Evolutionary conservation across 192 early-diverging fungal species (phyloP).

Genomic region (Rhizophagus sp.): DNA sequence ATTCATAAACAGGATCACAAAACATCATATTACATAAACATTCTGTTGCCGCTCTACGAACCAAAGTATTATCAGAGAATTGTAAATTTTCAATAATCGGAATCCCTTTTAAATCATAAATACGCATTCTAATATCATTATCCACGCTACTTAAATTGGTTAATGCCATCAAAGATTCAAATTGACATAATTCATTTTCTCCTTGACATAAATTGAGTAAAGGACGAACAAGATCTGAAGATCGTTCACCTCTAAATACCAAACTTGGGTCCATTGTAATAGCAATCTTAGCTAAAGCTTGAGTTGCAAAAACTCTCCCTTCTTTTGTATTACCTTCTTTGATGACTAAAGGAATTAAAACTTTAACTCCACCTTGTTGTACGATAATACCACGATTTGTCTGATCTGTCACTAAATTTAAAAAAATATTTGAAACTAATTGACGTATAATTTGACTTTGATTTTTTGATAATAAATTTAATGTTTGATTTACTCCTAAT

Average conservation of each 20-base stretch:
- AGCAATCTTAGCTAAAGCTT: conserved; percentile 90
- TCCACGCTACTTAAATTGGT: conserved; percentile 86
- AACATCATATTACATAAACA: conserved; percentile 93
- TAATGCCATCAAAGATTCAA: conserved; percentile 90
- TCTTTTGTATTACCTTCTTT: conserved; percentile 33
- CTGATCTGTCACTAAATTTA: conserved; percentile 72
- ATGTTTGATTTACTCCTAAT: conserved; percentile 54
- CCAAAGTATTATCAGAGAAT: conserved; percentile 76
- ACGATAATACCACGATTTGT: conserved; percentile 72
- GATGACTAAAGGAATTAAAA: conserved; percentile 58
- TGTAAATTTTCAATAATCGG: conserved; percentile 73
- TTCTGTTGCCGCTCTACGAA: conserved; percentile 89
- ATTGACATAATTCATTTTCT: conserved; percentile 69
- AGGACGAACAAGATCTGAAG: conserved; percentile 72
- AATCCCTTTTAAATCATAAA: conserved; percentile 64
- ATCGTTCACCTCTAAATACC: conserved; percentile 73
- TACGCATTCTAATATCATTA: conserved; percentile 62
- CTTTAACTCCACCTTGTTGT: conserved; percentile 77
- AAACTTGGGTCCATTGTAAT: conserved; percentile 88
- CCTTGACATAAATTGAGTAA: conserved; percentile 62
- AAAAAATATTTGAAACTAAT: conserved; percentile 63
- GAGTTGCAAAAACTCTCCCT: conserved; percentile 55
- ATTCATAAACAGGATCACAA: conserved; percentile 75
- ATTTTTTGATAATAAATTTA: conserved; percentile 54
- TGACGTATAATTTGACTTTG: conserved; percentile 62